phyloP scores from a whole-genome alignment of 805 yeast genomes.

The Wickerhamomyces chaumierensis region DNA sequence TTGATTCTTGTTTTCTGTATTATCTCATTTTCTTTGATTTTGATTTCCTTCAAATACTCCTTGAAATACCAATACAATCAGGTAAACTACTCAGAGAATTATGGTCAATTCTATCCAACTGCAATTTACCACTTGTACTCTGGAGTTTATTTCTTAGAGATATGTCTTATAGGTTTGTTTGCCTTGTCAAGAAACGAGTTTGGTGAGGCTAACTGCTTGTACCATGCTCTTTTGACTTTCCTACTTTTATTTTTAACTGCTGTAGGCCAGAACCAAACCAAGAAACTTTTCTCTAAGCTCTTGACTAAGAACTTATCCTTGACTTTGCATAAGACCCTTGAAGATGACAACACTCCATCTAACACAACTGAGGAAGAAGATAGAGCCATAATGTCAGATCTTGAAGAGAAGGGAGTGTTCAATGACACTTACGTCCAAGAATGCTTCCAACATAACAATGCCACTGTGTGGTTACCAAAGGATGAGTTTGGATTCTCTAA shows the following conservation, averaged over 20 bases:
- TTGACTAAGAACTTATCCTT: constrained; percentile 26
- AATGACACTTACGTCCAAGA: constrained; percentile 17
- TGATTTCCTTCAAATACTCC: constrained; percentile 62
- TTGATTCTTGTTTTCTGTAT: constrained; percentile 51
- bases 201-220: constrained; percentile 30
- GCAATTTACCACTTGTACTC: constrained; percentile 70
- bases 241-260: constrained; percentile 40
- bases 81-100: constrained; percentile 46
- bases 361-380: not conserved
- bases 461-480: constrained; percentile 16
- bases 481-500: constrained; percentile 10
- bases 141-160: constrained; percentile 74
- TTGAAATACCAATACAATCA: constrained; percentile 44
- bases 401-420: not conserved
- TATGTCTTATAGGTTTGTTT: constrained; percentile 68
- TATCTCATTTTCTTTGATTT: constrained; percentile 43
- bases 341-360: constrained; percentile 1
- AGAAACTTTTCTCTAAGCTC: constrained; percentile 27
- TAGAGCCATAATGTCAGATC: not conserved
- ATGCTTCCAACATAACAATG: constrained; percentile 13
- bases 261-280: constrained; percentile 43
- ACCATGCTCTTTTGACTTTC: constrained; percentile 43
- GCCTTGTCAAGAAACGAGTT: constrained; percentile 44
- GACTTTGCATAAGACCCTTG: constrained; percentile 3
- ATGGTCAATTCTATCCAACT: constrained; percentile 60